Evolutionary conservation across 192 early-diverging fungal genomes (phyloP), one percentile per base, ranked within the genome.

Genomic region (Gonapodya prolifera): DNA sequence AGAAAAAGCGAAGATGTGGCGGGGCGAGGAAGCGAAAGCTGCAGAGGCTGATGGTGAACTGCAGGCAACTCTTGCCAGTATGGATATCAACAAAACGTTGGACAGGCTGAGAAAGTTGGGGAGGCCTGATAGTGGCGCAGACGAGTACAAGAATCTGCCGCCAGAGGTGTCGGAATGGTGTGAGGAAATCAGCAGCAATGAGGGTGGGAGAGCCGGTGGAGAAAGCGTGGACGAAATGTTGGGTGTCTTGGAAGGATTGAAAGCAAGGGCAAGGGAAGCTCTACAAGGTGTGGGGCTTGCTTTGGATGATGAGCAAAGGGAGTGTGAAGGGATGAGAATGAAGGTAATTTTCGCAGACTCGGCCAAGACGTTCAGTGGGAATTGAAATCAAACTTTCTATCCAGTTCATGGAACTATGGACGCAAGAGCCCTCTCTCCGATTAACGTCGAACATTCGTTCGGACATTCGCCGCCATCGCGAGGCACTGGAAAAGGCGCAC

Each of bases 1-100:
- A 80, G 95, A 97, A 81, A 95, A 97, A 84, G 96, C 95, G 28
- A 95, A 96, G 84, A 78, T 99, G 34, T 86, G 97, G 2, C 90
- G 97, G 30, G 81, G 85, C 30, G 93, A 95, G 73, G 88, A 90
- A 30, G 94, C 91, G 77, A 84, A 87, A 78, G 92, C 91, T 33
- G 93, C 94, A 70, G 78, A 90, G 1, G 92, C 94, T 1, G 92
- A 98, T 80, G 89, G 85, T 31, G 96, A 99, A 79, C 80, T 97
- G 18, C 86, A 92, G 69, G 91, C 91, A 30, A 87, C 92, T 1
- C 80, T 99, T 30, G 91, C 92, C 71, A 95, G 93, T 35, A 92
- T 98, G 93, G 91, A 96, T 77, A 83, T 99, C 30, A 91, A 94
- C 0, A 81, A 82, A 0, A 89, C 90, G 28, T 81, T 99, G 1